A percentile compares a stretch with the other conserved stretches of the same genome.
Evolutionary conservation across 2,329 filamentous ascomycete species (phyloP).

Genomic region (Microascus cirrosus): DNA sequence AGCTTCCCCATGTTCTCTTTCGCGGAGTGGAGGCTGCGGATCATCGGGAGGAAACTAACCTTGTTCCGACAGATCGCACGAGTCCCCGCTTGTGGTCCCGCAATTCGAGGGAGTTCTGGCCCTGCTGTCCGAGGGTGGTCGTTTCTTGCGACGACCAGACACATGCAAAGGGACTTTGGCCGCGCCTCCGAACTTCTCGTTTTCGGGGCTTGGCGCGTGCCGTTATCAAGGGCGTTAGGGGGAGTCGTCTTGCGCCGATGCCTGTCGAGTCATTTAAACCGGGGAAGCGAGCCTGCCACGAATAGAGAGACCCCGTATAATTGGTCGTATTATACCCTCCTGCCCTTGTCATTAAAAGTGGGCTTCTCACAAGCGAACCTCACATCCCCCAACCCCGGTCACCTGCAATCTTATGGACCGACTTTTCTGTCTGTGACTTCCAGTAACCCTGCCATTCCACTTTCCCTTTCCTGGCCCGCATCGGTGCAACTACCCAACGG

Average conservation of each 20-base stretch:
- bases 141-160: no score
- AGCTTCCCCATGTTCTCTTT: not conserved
- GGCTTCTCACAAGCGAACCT: conserved; percentile 1
- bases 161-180: no score
- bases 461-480: conserved; percentile 26
- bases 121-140: no score
- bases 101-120: no score
- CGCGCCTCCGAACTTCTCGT: no score
- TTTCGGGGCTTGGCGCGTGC: no score
- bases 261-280: not conserved
- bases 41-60: not conserved
- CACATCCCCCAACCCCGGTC: conserved; percentile 15
- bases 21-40: not conserved
- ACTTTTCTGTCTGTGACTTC: conserved; percentile 11
- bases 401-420: conserved; percentile 34
- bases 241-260: no score
- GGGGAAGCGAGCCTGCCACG: not conserved
- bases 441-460: conserved; percentile 4
- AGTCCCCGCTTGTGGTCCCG: no score
- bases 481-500: conserved; percentile 32
- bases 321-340: conserved; percentile 1
- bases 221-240: no score
- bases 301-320: not conserved
- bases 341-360: not conserved
- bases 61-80: no score